phyloP scores from a whole-genome alignment of 495 filamentous ascomycete genomes.

The Penicillium nucicola region DNA sequence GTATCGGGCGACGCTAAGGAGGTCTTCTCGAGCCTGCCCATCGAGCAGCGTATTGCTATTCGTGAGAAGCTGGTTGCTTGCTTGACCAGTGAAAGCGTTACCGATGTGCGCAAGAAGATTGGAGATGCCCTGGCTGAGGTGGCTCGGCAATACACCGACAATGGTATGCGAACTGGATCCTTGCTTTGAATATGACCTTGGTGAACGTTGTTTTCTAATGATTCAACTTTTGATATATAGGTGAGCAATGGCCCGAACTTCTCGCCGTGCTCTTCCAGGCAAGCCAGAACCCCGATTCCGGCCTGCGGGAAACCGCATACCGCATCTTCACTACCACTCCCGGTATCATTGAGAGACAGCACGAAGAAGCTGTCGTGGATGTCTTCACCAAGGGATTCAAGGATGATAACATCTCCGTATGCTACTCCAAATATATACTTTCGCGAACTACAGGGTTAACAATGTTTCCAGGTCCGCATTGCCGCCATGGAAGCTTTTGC shows the following conservation, averaged over 20 bases:
- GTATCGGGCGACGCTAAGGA: constrained; percentile 70
- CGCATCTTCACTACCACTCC: constrained; percentile 94
- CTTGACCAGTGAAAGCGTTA: constrained; percentile 65
- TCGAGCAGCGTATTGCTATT: constrained; percentile 71
- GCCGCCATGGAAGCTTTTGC: constrained; percentile 96
- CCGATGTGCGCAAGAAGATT: constrained; percentile 84
- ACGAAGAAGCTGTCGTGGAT: constrained; percentile 76
- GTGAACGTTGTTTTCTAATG: constrained; percentile 16
- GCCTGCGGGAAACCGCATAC: constrained; percentile 85
- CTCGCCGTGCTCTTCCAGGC: constrained; percentile 79
- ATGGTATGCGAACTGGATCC: constrained; percentile 55
- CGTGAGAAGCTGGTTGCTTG: constrained; percentile 76
- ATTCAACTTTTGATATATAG: constrained; percentile 40
- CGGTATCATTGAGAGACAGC: constrained; percentile 92
- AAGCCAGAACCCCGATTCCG: constrained; percentile 77
- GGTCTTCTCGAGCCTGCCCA: constrained; percentile 71
- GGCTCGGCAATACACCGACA: constrained; percentile 90
- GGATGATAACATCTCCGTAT: constrained; percentile 76
- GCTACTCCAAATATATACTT: constrained; percentile 11
- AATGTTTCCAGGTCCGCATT: constrained; percentile 63
- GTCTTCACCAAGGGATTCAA: constrained; percentile 91
- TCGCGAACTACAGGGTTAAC: constrained; percentile 1
- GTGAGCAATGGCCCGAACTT: constrained; percentile 86
- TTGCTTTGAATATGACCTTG: background rate
- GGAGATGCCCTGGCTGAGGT: constrained; percentile 95